These are phyloP conservation scores for Cladophialophora carrionii DNA, from an alignment of 2,329 filamentous ascomycete genomes.

Conservation along the genomic window DNA sequence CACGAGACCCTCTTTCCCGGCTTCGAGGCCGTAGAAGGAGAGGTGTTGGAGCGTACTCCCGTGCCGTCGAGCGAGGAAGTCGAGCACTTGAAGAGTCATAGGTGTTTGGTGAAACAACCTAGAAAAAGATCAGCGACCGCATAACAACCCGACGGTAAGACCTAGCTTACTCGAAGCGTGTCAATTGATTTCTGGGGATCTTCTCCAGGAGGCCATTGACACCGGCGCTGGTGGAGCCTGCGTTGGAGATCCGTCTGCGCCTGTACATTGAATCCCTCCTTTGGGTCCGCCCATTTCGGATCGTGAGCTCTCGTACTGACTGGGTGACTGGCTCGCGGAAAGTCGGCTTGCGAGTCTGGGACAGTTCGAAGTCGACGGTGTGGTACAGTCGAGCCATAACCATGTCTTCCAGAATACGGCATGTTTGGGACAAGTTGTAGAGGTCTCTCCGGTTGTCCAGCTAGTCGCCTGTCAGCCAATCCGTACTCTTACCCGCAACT, in stretches of 20 bases:
- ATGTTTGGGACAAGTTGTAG: conserved; percentile 37
- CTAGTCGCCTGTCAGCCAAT: conserved; percentile 24
- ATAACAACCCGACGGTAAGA: neutral
- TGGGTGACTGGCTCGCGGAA: conserved; percentile 34
- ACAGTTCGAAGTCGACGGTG: conserved; percentile 31
- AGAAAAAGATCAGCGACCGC: neutral
- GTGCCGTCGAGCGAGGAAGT: conserved; percentile 27
- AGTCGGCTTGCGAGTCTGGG: conserved; percentile 18
- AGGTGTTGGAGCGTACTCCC: conserved; percentile 30
- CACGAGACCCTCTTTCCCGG: conserved; percentile 14
- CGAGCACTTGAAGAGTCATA: conserved; percentile 18
- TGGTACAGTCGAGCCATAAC: conserved; percentile 35
- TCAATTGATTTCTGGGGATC: conserved; percentile 29
- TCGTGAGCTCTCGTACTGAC: conserved; percentile 32
- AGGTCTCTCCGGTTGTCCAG: conserved; percentile 36
- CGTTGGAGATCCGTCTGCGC: conserved; percentile 24
- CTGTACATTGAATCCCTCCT: conserved; percentile 20
- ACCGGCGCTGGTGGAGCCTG: conserved; percentile 17
- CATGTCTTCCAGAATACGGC: conserved; percentile 35
- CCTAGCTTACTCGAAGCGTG: conserved; percentile 26
- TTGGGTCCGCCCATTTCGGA: conserved; percentile 30
- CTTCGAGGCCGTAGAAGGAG: conserved; percentile 29
- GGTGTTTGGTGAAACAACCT: conserved; percentile 32
- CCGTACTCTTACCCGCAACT: neutral
- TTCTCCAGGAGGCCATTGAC: conserved; percentile 29